A percentile compares a stretch with the other conserved stretches of the same genome.
Conservation (phyloP, 345 rosid species). For the Hibiscus syriacus region DNA sequence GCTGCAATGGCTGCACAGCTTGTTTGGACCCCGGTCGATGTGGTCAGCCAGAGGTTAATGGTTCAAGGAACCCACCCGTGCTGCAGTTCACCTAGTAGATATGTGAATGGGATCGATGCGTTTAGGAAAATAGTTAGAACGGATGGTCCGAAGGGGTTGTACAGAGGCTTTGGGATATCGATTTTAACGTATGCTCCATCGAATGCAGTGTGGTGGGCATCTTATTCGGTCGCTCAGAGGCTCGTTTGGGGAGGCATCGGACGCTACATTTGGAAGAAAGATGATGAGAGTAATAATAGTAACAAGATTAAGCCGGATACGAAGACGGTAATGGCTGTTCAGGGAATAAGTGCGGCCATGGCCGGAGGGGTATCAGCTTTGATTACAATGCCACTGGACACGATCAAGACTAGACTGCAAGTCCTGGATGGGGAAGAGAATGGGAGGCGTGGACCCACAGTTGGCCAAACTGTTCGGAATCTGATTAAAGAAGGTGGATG, state of each 20-base stretch:
- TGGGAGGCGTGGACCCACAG: slow-evolving; percentile 59
- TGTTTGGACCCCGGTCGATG: slow-evolving; percentile 96
- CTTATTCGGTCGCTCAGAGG: slow-evolving; percentile 62
- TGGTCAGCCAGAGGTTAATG: slow-evolving; percentile 91
- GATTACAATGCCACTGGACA: slow-evolving; percentile 91
- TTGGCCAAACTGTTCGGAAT: slow-evolving; percentile 65
- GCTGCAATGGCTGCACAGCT: slow-evolving; percentile 94
- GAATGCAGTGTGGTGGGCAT: slow-evolving; percentile 85
- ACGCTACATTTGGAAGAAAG: slow-evolving; percentile 42
- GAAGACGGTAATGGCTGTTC: slow-evolving; percentile 74
- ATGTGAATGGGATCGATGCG: slow-evolving; percentile 67
- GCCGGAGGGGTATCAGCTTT: slow-evolving; percentile 92
- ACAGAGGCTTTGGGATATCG: slow-evolving; percentile 82
- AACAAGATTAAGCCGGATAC: slow-evolving; percentile 45
- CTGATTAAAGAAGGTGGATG: slow-evolving; percentile 88
- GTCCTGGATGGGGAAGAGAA: slow-evolving; percentile 75
- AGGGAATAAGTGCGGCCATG: slow-evolving; percentile 90
- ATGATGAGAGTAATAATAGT: slow-evolving; percentile 19
- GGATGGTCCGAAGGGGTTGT: slow-evolving; percentile 65
- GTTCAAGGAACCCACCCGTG: slow-evolving; percentile 47
- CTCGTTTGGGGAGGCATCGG: slow-evolving; percentile 57
- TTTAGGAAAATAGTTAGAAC: slow-evolving; percentile 53
- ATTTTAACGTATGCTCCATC: slow-evolving; percentile 86
- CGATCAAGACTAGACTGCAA: slow-evolving; percentile 88
- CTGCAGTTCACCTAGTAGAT: slow-evolving; percentile 46